These are phyloP conservation scores for Elymus sibiricus DNA, from an alignment of 176 grass and related monocot genomes.

Conservation along the genomic window DNA sequence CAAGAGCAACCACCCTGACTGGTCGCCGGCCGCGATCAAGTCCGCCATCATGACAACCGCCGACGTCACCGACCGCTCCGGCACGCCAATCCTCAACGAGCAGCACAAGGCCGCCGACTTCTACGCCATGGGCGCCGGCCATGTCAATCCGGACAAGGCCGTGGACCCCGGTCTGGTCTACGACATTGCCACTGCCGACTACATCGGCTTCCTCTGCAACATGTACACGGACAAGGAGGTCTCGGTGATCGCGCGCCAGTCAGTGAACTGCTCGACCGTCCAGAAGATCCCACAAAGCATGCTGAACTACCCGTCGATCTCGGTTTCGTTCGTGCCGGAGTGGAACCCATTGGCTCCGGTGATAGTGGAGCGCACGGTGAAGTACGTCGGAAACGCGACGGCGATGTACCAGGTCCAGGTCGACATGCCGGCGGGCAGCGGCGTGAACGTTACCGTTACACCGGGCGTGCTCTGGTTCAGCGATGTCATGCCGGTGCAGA, in stretches of 20 bases:
- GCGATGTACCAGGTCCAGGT: neutral
- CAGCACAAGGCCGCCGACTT: constrained; percentile 18
- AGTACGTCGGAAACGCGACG: neutral
- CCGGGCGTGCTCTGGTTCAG: neutral
- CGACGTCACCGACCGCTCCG: constrained; percentile 21
- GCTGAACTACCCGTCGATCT: constrained; percentile 59
- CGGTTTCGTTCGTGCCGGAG: neutral
- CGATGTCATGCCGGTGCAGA: neutral
- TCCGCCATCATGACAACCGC: constrained; percentile 74
- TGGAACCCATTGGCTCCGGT: neutral
- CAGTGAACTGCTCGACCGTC: constrained; percentile 18
- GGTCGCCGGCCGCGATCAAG: constrained; percentile 52
- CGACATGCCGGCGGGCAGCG: neutral
- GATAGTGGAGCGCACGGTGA: constrained; percentile 3
- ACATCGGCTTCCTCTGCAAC: constrained; percentile 47
- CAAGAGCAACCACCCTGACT: constrained; percentile 43
- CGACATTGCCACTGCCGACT: neutral
- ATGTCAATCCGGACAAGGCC: constrained; percentile 51
- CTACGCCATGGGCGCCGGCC: constrained; percentile 43
- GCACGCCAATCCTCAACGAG: constrained; percentile 27
- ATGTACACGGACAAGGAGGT: constrained; percentile 30
- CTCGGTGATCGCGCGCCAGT: constrained; percentile 20
- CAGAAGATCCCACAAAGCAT: neutral
- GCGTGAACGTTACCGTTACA: neutral
- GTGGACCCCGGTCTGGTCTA: constrained; percentile 37